Base-by-base conservation (phyloP, 2,329 filamentous ascomycete species). In the Colletotrichum horii region DNA sequence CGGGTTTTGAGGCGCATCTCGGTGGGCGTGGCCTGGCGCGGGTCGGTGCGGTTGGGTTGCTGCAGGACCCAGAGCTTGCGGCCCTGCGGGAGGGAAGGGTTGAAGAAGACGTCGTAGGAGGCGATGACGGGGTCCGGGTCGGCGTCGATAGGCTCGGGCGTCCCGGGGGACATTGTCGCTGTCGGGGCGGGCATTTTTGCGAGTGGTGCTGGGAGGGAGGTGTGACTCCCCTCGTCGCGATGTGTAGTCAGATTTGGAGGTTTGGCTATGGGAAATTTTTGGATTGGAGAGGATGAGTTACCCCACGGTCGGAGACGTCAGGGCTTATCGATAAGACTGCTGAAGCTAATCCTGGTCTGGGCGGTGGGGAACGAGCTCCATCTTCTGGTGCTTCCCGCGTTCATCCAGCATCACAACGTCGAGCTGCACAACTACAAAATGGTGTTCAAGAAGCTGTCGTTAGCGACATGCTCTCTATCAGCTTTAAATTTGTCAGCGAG, bases 51-150 rank as follows among this genome's bases (percentile, higher is more conserved):
- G 85, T 96, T 96, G 30, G 96, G 94, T 84, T 98, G 97, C 87
- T 98, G 96, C 61, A 99, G 91, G 77, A 98, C 91, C 80, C 96
- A 93, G 75, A 96, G 91, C 78, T 93, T 90, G 75, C 91, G 92
- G 80, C 88, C 88, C 19, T 85, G 83, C 6, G 92, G 89, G 61
- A 94, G 90, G 24, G 90, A 87, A 26, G 95, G 94, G 79, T 96
- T 98, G 82, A 98, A 92, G 86, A 94, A 96, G 84, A 98, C 92
- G 82, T 95, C 91, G 90, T 98, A 98, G 77, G 90, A 92, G 56
- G 92, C 90, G 69, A 94, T 89, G 78, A 96, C 89, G 70, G 94
- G 94, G 81, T 96, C 94, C 24, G 89, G 84, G 62, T 92, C 90
- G 52, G 66, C 52, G 48, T 82, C 77, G 70, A 78, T 75, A 34